Conservation (phyloP, 352 stramenopile species). For the Pythium myriotylum region DNA sequence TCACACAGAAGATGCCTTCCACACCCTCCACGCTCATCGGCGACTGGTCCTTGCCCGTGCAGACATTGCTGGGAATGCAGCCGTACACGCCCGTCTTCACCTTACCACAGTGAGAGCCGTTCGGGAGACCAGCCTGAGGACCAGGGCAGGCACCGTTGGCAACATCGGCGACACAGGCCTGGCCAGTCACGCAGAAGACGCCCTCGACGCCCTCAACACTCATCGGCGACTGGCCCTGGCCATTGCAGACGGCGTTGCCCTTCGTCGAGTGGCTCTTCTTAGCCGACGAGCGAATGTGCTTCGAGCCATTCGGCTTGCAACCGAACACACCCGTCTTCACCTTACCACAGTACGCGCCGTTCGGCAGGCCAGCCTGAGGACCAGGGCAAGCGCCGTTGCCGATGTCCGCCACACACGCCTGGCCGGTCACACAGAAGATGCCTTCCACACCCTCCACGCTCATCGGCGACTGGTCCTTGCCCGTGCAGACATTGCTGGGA, state of each 20-base stretch:
- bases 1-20: slow-evolving; percentile 14
- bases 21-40: slow-evolving; percentile 21
- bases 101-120: slow-evolving; percentile 16
- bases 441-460: slow-evolving; percentile 22
- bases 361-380: no score
- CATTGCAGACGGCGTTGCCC: neutral
- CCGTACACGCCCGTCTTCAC: slow-evolving; percentile 8
- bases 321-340: no score
- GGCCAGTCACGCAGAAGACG: slow-evolving; percentile 22
- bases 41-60: slow-evolving; percentile 8
- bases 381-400: no score
- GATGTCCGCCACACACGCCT: no score
- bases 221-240: slow-evolving; percentile 4
- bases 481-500: slow-evolving; percentile 2
- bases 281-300: no score
- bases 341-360: no score
- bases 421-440: slow-evolving; percentile 21
- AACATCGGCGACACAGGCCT: slow-evolving; percentile 16
- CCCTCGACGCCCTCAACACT: slow-evolving; percentile 20
- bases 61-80: neutral
- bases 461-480: slow-evolving; percentile 17
- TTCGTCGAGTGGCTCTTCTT: neutral
- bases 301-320: no score
- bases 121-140: slow-evolving; percentile 11
- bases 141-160: slow-evolving; percentile 11